phyloP scores from a whole-genome alignment of 495 filamentous ascomycete species.

The Glutinoglossum americanum region DNA sequence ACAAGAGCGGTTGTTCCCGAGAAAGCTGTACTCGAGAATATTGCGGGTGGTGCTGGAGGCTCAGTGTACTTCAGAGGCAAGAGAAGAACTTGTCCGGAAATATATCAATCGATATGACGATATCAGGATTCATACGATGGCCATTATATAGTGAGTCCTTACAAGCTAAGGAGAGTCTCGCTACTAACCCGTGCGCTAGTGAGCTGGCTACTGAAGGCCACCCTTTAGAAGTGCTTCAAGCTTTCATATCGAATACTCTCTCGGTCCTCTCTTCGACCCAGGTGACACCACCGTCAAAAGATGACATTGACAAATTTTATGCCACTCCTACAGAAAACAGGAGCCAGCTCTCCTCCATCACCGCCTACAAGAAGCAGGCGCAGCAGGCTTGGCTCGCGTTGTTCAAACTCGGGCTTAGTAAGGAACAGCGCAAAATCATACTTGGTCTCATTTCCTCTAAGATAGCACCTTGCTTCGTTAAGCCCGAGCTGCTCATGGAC shows the following conservation, averaged over 20 bases:
- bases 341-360: constrained; percentile 28
- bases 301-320: constrained; percentile 42
- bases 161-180: not conserved
- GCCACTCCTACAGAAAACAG: constrained; percentile 21
- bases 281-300: constrained; percentile 33
- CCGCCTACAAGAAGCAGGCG: constrained; percentile 40
- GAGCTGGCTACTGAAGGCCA: not conserved
- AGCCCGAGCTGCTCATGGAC: constrained; percentile 83
- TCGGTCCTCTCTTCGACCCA: constrained; percentile 41
- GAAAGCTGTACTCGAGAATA: constrained; percentile 36
- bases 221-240: not conserved
- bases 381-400: constrained; percentile 73
- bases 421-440: constrained; percentile 57
- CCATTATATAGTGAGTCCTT: constrained; percentile 36
- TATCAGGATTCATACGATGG: constrained; percentile 61
- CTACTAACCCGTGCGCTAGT: not conserved
- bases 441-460: constrained; percentile 48
- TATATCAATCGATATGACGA: constrained; percentile 67
- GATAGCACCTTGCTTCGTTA: constrained; percentile 73
- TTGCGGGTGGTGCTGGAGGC: constrained; percentile 39
- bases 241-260: constrained; percentile 6
- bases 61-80: constrained; percentile 30
- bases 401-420: constrained; percentile 40
- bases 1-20: constrained; percentile 40
- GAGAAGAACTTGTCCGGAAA: constrained; percentile 49